Evolutionary conservation across 495 filamentous ascomycete species (phyloP).

Genomic region (Aspergillus coremiiformis): DNA sequence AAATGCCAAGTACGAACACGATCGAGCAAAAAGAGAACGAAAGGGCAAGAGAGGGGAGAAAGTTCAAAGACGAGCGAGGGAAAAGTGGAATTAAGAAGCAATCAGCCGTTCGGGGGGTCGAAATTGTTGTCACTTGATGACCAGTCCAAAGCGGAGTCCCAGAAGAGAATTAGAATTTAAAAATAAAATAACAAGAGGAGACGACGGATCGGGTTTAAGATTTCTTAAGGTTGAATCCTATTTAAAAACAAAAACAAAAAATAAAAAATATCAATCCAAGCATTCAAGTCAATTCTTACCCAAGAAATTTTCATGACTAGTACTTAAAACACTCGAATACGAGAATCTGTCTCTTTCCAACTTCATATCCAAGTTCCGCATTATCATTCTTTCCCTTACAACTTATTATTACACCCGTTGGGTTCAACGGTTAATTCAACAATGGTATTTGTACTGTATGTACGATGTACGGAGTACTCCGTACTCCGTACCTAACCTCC

Average conservation of each 20-base stretch:
- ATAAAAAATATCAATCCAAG: background rate
- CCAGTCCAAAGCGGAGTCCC: constrained; percentile 1
- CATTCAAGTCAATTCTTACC: too few relatives aligned
- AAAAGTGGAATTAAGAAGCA: constrained; percentile 20
- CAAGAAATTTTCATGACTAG: too few relatives aligned
- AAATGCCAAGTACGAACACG: constrained; percentile 18
- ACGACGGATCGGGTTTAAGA: background rate
- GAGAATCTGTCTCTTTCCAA: too few relatives aligned
- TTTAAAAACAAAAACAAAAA: background rate
- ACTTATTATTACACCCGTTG: too few relatives aligned
- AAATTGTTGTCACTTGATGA: constrained; percentile 4
- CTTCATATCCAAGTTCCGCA: too few relatives aligned
- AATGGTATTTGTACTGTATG: too few relatives aligned
- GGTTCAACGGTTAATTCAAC: too few relatives aligned
- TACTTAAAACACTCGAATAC: too few relatives aligned
- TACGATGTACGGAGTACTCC: too few relatives aligned
- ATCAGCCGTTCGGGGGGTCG: constrained; percentile 2
- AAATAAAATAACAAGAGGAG: background rate
- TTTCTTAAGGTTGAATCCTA: too few relatives aligned
- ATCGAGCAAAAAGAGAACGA: constrained; percentile 5
- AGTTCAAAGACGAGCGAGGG: constrained; percentile 13
- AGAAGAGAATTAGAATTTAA: background rate
- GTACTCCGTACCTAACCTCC: too few relatives aligned
- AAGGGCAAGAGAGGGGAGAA: constrained; percentile 13
- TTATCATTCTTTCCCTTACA: too few relatives aligned